Evolutionary conservation across 495 filamentous ascomycete species (phyloP).

Genomic region (Penicillium cinerascens): DNA sequence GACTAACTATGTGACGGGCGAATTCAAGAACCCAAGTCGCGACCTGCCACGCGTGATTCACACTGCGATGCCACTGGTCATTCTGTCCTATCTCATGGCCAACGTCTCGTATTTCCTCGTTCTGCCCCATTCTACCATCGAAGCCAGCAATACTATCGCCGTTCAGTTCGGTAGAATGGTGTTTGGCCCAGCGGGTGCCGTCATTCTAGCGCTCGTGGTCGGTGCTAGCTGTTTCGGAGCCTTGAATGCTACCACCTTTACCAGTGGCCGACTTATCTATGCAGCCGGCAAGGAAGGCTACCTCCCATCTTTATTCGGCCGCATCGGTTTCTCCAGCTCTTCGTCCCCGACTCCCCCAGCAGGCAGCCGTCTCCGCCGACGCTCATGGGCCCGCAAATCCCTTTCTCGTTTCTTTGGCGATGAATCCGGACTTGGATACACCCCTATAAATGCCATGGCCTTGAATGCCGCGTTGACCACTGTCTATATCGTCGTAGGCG

Average conservation of each 20-base stretch:
- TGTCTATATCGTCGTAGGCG: conserved; percentile 77
- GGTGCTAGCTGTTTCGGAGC: conserved; percentile 86
- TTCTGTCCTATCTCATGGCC: conserved; percentile 81
- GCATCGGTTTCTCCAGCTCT: conserved; percentile 65
- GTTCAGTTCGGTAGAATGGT: conserved; percentile 90
- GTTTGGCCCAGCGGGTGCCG: conserved; percentile 76
- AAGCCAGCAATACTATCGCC: conserved; percentile 84
- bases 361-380: conserved; percentile 49
- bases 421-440: conserved; percentile 63
- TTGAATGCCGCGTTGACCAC: conserved; percentile 72
- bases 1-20: conserved; percentile 96
- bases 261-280: conserved; percentile 86
- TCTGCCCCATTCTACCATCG: conserved; percentile 74
- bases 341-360: conserved; percentile 23
- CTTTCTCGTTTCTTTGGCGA: conserved; percentile 58
- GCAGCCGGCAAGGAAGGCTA: conserved; percentile 94
- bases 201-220: conserved; percentile 86
- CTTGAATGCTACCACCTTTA: conserved; percentile 93
- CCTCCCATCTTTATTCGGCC: conserved; percentile 77
- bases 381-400: conserved; percentile 55
- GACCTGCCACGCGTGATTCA: conserved; percentile 95
- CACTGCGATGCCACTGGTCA: conserved; percentile 94
- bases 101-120: conserved; percentile 95
- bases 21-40: conserved; percentile 86
- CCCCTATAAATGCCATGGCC: conserved; percentile 83